Evolutionary conservation across 2,329 filamentous ascomycete species (phyloP), one percentile per base, ranked within the genome.

Genomic region (Immersiporthe knoxdaviesiana): DNA sequence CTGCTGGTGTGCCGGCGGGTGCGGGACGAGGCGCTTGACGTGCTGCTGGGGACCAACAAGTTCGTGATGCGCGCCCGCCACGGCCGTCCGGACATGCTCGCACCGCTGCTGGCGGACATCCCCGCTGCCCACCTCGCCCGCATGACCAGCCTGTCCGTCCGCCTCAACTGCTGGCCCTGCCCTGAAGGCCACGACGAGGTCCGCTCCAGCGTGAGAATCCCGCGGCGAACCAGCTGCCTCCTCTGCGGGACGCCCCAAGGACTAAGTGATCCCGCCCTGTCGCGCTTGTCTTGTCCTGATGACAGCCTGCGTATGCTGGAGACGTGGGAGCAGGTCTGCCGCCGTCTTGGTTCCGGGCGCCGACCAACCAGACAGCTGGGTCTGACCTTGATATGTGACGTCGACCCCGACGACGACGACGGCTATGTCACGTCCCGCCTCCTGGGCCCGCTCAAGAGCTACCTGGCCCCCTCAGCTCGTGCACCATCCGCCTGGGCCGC

Each of bases 401-500:
- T 65, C 37, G 63, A 65, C 16, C 21, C 30, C n/a, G n/a, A n/a
- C 24, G 50, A 21, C 4, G 63, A 65, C 24, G 63, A 65, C 11
- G 63, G 50, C 63, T 58, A 35, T 41, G 27, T 65, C 21, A 30
- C 50, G n/a, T 65, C 63, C 52, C 52, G 47, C 35, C 50, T 65
- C 18, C 37, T 65, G 63, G 35, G 32, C 21, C 50, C 63, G 32
- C 32, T 65, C 5, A 41, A 6, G n/a, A 12, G 16, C 12, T 30
- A 65, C n/a, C 44, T 65, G 50, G 52, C 63, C 50, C 24, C n/a
- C 50, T 65, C 11, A 65, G 30, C 6, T 65, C 63, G 30, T 65
- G 63, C 50, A 65, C 63, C 35, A 50, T 65, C 44, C 63, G 63
- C 11, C 24, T 65, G n/a, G 63, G 63, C n/a, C 50, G 63, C 50